Evolutionary conservation across 1,139 yeast species (phyloP).

Genomic region (Entelexis sorbosivorans): DNA sequence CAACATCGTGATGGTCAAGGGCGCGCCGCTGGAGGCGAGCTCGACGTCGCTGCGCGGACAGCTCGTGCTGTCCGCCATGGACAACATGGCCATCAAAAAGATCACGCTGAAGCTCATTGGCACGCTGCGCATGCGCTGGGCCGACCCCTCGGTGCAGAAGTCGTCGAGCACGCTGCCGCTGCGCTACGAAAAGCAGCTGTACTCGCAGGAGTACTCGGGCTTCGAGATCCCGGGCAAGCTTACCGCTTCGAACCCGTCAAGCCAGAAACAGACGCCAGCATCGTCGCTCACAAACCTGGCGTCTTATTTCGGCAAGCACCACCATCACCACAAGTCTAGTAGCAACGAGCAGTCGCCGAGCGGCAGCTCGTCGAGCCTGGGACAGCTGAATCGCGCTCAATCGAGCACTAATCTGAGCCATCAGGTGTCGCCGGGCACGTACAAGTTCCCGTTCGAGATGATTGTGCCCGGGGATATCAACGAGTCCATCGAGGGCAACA

Average conservation of each 20-base stretch:
- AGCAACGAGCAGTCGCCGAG: conserved; percentile 13
- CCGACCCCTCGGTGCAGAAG: conserved; percentile 40
- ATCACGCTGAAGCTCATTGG: conserved; percentile 55
- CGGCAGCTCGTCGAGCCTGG: conserved; percentile 3
- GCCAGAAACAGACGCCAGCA: conserved; percentile 22
- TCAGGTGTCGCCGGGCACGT: conserved; percentile 47
- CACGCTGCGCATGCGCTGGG: conserved; percentile 36
- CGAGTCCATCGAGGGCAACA: conserved; percentile 85
- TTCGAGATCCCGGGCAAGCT: conserved; percentile 36
- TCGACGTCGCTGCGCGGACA: conserved; percentile 67
- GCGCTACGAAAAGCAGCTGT: conserved; percentile 54
- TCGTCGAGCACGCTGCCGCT: conserved; percentile 37
- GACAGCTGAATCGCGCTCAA: conserved; percentile 6
- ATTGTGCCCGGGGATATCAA: conserved; percentile 75
- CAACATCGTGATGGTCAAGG: conserved; percentile 61
- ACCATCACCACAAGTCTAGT: conserved; percentile 1
- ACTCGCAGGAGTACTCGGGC: conserved; percentile 68
- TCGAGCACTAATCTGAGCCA: conserved; percentile 12
- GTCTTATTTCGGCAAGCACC: conserved; percentile 20
- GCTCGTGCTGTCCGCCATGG: conserved; percentile 63
- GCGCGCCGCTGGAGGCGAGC: conserved; percentile 64
- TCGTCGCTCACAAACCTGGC: conserved; percentile 24
- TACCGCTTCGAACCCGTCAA: conserved; percentile 13
- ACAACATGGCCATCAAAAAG: conserved; percentile 59
- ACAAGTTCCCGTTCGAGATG: conserved; percentile 81